Evolutionary conservation across 768 basidiomycete species (phyloP), one percentile per base, ranked within the genome.

Genomic region (Collybiopsis confluens): DNA sequence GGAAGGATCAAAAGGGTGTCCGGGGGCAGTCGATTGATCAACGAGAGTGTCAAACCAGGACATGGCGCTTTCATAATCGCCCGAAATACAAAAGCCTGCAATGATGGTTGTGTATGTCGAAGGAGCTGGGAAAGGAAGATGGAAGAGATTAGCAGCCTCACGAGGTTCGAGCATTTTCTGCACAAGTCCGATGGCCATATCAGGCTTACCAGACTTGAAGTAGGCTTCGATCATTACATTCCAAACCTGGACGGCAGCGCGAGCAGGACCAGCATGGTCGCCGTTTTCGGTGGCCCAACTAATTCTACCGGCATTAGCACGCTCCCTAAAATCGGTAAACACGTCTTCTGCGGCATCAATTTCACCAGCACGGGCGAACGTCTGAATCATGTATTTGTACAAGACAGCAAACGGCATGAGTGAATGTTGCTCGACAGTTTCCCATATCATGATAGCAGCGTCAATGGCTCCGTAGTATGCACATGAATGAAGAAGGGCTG

Each of bases 201-300:
- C 81, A 0, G 86, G 76, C 47, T 82, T 68, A 1, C 83, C 83
- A 36, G 73, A 77, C 36, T 72, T 75, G 73, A 94, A 86, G 66
- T 89, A 86, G 0, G 83, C 77, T 45, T 82, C 75, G 33, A 94
- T 82, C 85, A 92, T 90, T 60, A 78, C 73, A 59, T 90, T 88
- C 82, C 82, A 92, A 2, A 85, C 70, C 36, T 72, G 64, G 42
- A 86, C 68, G 47, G 78, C 75, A 20, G 70, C 67, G 27, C 66
- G 63, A 56, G 67, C 52, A 20, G 65, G 63, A 21, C 48, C 43
- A 2, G 47, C 46, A 23, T 38, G 40, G 28, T 54, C 42, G 1
- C 20, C 15, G 11, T 55, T 30, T 4, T 46, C 33, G n/a, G 47
- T 49, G 8, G 52, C 61, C 65, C 72, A 70, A 8, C 59, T 57